phyloP scores from a whole-genome alignment of 2,329 filamentous ascomycete genomes.

The Alternaria burnsii region DNA sequence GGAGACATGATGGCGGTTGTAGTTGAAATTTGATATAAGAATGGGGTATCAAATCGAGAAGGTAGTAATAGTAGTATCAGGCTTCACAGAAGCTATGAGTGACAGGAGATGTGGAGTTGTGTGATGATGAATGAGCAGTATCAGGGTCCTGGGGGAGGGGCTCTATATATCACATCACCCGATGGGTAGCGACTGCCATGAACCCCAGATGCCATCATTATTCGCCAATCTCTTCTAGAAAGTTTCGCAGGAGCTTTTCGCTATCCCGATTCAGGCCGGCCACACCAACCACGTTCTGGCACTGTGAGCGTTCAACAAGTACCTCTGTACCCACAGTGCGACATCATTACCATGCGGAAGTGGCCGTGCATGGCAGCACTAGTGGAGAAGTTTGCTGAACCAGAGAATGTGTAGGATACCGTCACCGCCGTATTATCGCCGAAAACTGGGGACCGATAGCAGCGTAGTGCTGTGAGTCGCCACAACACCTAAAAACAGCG shows the following conservation, averaged over 20 bases:
- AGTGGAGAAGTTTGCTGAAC: constrained; percentile 34
- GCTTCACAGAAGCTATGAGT: constrained; percentile 15
- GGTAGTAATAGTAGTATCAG: not conserved
- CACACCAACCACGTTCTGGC: constrained; percentile 15
- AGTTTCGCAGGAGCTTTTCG: constrained; percentile 20
- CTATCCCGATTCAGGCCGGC: constrained; percentile 38
- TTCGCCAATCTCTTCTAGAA: constrained; percentile 27
- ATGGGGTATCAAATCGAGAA: constrained; percentile 15
- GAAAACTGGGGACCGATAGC: constrained; percentile 38
- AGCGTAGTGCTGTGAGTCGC: constrained; percentile 31
- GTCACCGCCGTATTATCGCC: constrained; percentile 32
- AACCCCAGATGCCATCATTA: constrained; percentile 33
- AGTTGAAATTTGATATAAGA: constrained; percentile 9
- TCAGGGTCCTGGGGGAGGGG: constrained; percentile 33
- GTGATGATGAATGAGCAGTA: constrained; percentile 7
- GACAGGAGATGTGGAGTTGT: constrained; percentile 14
- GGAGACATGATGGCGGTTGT: constrained; percentile 52
- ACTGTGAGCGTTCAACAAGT: constrained; percentile 33
- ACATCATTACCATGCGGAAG: constrained; percentile 36
- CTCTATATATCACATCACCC: constrained; percentile 36
- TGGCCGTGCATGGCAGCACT: constrained; percentile 28
- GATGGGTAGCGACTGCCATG: constrained; percentile 5
- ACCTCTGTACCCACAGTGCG: constrained; percentile 39
- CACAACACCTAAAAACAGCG: constrained; percentile 26
- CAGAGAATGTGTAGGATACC: constrained; percentile 40